phyloP scores from a whole-genome alignment of 2,329 filamentous ascomycete species.

The Paecilomyces niveus region DNA sequence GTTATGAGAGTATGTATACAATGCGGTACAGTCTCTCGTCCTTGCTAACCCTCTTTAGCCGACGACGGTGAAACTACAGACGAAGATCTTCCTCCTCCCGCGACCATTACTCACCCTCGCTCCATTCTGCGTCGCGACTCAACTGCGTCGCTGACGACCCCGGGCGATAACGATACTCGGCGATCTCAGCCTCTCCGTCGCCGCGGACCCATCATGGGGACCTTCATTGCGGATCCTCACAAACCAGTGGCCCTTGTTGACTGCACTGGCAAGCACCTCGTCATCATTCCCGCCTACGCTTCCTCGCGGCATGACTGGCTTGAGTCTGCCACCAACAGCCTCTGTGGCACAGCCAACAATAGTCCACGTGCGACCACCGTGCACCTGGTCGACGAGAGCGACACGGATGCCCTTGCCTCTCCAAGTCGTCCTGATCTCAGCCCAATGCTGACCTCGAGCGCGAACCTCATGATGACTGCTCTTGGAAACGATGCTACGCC shows the following conservation, averaged over 20 bases:
- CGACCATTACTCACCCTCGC: slow-evolving; percentile 40
- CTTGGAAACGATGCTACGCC: slow-evolving; percentile 48
- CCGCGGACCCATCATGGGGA: slow-evolving; percentile 41
- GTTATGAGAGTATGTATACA: slow-evolving; percentile 51
- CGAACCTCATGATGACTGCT: slow-evolving; percentile 72
- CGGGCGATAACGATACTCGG: slow-evolving; percentile 28
- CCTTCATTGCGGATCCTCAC: slow-evolving; percentile 41
- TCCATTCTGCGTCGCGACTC: slow-evolving; percentile 46
- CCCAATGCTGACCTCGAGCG: slow-evolving; percentile 59
- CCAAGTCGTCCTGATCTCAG: slow-evolving; percentile 30
- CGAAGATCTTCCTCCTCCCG: slow-evolving; percentile 46
- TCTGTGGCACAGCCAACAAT: slow-evolving; percentile 35
- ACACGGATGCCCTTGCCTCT: slow-evolving; percentile 35
- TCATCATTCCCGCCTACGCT: slow-evolving; percentile 41
- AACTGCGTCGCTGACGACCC: slow-evolving; percentile 36
- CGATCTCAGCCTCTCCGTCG: slow-evolving; percentile 26
- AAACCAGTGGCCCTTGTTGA: slow-evolving; percentile 43
- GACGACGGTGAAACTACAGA: slow-evolving; percentile 57
- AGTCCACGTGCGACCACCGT: slow-evolving; percentile 34
- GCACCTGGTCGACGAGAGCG: slow-evolving; percentile 37
- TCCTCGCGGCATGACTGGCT: slow-evolving; percentile 41
- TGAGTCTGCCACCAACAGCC: slow-evolving; percentile 35
- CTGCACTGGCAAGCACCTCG: slow-evolving; percentile 41
- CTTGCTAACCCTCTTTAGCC: slow-evolving; percentile 45
- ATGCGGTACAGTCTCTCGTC: slow-evolving; percentile 15